phyloP scores from a whole-genome alignment of 768 basidiomycete genomes.

The Phanerochaete carnosa region DNA sequence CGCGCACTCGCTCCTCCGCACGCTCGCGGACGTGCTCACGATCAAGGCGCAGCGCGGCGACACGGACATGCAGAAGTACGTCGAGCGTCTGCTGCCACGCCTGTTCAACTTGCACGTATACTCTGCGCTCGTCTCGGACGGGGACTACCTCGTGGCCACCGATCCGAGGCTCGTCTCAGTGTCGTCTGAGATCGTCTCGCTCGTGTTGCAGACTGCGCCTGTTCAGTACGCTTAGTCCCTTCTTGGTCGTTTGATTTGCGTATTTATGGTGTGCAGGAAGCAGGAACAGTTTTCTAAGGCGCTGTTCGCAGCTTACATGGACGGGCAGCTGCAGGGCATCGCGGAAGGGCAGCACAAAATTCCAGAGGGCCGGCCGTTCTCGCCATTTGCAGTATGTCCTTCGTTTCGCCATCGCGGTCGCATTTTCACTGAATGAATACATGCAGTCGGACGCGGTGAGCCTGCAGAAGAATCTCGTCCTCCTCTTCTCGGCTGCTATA shows the following conservation, averaged over 20 bases:
- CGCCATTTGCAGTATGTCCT: constrained; percentile 48
- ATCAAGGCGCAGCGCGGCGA: constrained; percentile 46
- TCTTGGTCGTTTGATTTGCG: neutral
- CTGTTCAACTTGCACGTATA: constrained; percentile 64
- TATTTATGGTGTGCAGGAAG: constrained; percentile 37
- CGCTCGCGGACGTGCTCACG: constrained; percentile 59
- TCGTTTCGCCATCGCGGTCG: neutral
- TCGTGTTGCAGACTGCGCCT: constrained; percentile 62
- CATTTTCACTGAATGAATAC: neutral
- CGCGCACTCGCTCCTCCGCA: constrained; percentile 75
- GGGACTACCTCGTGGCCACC: constrained; percentile 27
- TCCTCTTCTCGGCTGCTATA: constrained; percentile 64
- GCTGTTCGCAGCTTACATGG: constrained; percentile 53
- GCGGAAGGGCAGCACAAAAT: constrained; percentile 56
- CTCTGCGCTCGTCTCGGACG: constrained; percentile 29
- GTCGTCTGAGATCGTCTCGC: constrained; percentile 62
- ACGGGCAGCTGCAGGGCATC: constrained; percentile 50
- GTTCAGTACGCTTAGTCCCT: constrained; percentile 51
- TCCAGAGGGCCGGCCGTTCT: constrained; percentile 35
- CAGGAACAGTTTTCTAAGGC: constrained; percentile 56
- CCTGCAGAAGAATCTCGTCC: constrained; percentile 59
- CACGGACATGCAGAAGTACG: constrained; percentile 75
- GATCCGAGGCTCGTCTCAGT: constrained; percentile 56
- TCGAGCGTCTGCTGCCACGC: constrained; percentile 69
- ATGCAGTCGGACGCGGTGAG: constrained; percentile 40